These are phyloP conservation scores for Venturia asperata DNA, from an alignment of 2,329 filamentous ascomycete species.

Conservation along the genomic window DNA sequence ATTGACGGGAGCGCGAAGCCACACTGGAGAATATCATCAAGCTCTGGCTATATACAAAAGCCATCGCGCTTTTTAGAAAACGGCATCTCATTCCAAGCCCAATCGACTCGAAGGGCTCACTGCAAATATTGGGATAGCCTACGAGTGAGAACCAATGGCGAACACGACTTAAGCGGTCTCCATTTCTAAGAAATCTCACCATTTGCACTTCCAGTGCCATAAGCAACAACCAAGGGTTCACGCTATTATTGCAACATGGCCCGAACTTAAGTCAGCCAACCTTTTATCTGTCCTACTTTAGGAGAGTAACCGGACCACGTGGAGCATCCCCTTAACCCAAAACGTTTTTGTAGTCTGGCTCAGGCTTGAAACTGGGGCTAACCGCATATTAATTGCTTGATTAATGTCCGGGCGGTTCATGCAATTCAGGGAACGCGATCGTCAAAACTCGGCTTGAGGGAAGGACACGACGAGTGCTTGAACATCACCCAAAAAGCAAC, in stretches of 20 bases:
- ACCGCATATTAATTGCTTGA: constrained; percentile 9
- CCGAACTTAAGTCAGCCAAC: background rate
- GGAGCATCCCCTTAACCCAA: background rate
- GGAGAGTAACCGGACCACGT: background rate
- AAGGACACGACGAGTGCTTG: background rate
- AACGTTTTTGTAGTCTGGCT: background rate
- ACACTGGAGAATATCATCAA: no score
- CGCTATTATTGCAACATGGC: no score
- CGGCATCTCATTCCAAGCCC: no score
- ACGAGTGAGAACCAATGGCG: no score
- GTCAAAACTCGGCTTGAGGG: background rate
- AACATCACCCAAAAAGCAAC: background rate
- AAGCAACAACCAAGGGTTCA: no score
- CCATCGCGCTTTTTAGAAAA: no score
- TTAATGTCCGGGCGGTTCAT: background rate
- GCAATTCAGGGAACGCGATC: background rate
- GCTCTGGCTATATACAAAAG: no score
- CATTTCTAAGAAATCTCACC: no score
- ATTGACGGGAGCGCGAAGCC: no score
- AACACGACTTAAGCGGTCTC: no score
- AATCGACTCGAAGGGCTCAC: no score
- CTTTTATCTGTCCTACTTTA: background rate
- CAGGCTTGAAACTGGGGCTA: background rate
- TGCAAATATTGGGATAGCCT: no score
- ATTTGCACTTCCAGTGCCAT: background rate